These are phyloP conservation scores for Tolypocladium ophioglossoides DNA, from an alignment of 2,329 filamentous ascomycete species.

Conservation along the genomic window DNA sequence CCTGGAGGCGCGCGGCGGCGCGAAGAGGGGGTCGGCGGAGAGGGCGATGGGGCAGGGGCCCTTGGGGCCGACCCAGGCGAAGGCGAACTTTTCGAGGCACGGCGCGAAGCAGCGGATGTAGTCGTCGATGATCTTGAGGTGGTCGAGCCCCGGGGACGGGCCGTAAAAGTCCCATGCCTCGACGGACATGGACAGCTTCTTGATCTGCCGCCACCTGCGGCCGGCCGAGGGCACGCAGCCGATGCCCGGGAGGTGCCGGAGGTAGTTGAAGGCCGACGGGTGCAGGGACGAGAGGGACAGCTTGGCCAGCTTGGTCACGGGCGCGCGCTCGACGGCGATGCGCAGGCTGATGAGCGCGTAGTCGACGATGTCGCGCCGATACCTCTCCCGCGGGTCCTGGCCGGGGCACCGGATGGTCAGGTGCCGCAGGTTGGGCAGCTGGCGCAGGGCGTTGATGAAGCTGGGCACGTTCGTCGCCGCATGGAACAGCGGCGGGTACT, in stretches of 20 bases:
- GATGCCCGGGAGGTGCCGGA: slow-evolving; percentile 64
- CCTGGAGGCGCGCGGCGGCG: slow-evolving; percentile 38
- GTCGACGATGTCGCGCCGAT: slow-evolving; percentile 70
- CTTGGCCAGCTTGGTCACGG: slow-evolving; percentile 53
- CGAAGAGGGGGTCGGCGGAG: slow-evolving; percentile 58
- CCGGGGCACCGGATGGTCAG: slow-evolving; percentile 68
- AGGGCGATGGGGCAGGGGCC: slow-evolving; percentile 67
- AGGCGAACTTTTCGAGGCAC: slow-evolving; percentile 58
- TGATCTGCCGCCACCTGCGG: slow-evolving; percentile 69
- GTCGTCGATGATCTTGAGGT: slow-evolving; percentile 69
- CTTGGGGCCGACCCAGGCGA: slow-evolving; percentile 67
- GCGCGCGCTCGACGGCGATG: slow-evolving; percentile 68
- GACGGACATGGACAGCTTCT: slow-evolving; percentile 60
- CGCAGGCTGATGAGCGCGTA: slow-evolving; percentile 81
- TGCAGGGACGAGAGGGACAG: slow-evolving; percentile 67
- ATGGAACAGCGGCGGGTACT: slow-evolving; percentile 84
- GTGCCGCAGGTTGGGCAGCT: slow-evolving; percentile 60
- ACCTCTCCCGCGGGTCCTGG: slow-evolving; percentile 56
- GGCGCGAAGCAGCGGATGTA: slow-evolving; percentile 64
- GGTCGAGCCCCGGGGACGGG: slow-evolving; percentile 51
- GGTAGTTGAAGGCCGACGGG: slow-evolving; percentile 63
- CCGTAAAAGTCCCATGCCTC: slow-evolving; percentile 57
- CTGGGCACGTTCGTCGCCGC: slow-evolving; percentile 79
- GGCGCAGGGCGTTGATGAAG: slow-evolving; percentile 65
- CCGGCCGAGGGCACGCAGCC: slow-evolving; percentile 63